phyloP scores from a whole-genome alignment of 306 rosid genomes.

The Cicer pinnatifidum region DNA sequence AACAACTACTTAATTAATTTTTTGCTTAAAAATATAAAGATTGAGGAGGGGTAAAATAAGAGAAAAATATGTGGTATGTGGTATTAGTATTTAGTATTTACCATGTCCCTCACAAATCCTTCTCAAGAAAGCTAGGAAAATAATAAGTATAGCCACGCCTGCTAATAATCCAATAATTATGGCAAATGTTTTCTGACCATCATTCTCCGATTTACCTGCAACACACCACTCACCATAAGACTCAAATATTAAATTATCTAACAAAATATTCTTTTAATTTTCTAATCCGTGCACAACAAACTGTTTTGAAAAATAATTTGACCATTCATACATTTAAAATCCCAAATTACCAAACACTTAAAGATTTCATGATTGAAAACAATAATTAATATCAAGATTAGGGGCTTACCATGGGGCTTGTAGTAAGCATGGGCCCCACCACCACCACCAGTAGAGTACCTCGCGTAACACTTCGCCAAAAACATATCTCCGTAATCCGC shows the following conservation, averaged over 20 bases:
- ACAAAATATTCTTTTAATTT: too few species aligned
- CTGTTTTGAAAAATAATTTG: too few species aligned
- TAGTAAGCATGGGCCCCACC: constrained; percentile 54
- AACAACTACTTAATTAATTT: neutral
- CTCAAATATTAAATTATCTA: neutral
- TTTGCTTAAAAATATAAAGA: neutral
- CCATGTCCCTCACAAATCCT: constrained; percentile 65
- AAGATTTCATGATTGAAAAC: too few species aligned
- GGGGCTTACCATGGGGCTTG: constrained; percentile 61
- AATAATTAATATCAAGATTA: neutral
- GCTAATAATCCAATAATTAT: constrained; percentile 86
- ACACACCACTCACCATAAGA: neutral
- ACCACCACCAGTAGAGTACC: constrained; percentile 55
- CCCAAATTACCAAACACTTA: too few species aligned
- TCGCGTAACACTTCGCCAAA: constrained; percentile 73
- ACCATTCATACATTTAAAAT: too few species aligned
- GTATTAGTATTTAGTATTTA: constrained; percentile 32
- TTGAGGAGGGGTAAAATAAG: neutral
- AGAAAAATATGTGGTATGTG: neutral
- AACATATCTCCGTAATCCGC: constrained; percentile 75
- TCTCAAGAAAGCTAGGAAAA: constrained; percentile 73
- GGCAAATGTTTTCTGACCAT: constrained; percentile 90
- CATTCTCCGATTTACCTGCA: constrained; percentile 61
- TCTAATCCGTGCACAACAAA: too few species aligned
- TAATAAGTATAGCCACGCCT: constrained; percentile 77